Evolutionary conservation across 352 stramenopile genomes (phyloP), one percentile per base, ranked within the genome.

Genomic region (Chrysophaeum taylorii): DNA sequence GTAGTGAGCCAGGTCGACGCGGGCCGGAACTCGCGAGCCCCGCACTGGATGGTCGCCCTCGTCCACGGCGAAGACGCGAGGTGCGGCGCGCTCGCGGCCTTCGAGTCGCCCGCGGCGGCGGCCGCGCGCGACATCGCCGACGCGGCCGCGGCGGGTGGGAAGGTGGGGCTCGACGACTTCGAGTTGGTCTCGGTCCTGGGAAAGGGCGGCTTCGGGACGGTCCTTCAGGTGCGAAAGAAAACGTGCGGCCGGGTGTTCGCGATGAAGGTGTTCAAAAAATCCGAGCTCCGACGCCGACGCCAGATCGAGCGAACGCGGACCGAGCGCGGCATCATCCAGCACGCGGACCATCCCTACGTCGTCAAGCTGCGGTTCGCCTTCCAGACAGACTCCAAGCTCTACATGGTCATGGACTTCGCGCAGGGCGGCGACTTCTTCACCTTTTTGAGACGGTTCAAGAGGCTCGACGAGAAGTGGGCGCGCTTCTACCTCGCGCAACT

Each of bases 391-490:
- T 52, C 76, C 16, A 76, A 76, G 50, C 72, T 97, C 23, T 97
- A 96, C 68, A 77, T 97, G 64, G 90, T 97, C 61, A 95, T 96
- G 85, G 91, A 97, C 70, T 97, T 96, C 75, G 94, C 93, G 70
- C 89, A 83, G 38, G 91, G 91, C 50, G 91, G 91, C 50, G 91
- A 96, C 75, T 81, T 97, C 1, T 97, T 95, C 74, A 88, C 89
- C 69, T 88, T 96, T 68, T 73, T 89, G 35, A 68, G 78, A n/a
- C 76, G 78, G n/a, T 75, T 75, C 38, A 67, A 74, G 21, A 54
- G 75, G 16, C 88, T 96, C 78, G 82, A 82, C 16, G 86, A 92
- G 66, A 68, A 79, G 43, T 77, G 88, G 50, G 84, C 80, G 39
- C 74, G 79, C 41, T 88, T 96, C 39, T 96, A 94, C 72, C 81